These are phyloP conservation scores for Suillus discolor DNA, from an alignment of 768 basidiomycete genomes.

Conservation along the genomic window DNA sequence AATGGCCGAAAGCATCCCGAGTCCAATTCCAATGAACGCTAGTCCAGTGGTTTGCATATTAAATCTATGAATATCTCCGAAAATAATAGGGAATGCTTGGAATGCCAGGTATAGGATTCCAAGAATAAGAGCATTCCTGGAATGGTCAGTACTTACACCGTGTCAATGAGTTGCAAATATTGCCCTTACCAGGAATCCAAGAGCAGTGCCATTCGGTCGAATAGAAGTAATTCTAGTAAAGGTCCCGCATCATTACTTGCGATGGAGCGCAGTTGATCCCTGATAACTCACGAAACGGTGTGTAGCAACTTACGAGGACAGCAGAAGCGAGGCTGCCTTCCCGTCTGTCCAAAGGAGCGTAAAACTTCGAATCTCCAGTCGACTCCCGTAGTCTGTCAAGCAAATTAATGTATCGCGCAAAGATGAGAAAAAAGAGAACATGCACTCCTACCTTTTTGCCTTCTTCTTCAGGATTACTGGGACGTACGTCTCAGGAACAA, in stretches of 20 bases:
- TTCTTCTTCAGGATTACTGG: slow-evolving; percentile 64
- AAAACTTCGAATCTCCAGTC: slow-evolving; percentile 55
- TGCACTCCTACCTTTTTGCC: slow-evolving; percentile 47
- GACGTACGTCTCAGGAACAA: slow-evolving; percentile 73
- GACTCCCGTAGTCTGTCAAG: slow-evolving; percentile 50
- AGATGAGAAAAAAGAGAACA: background rate
- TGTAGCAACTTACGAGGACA: slow-evolving; percentile 61
- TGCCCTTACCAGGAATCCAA: slow-evolving; percentile 64
- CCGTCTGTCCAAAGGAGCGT: slow-evolving; percentile 59
- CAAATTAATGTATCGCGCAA: background rate
- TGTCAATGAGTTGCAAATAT: slow-evolving; percentile 5
- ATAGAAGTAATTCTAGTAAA: slow-evolving; percentile 55
- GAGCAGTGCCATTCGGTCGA: slow-evolving; percentile 74
- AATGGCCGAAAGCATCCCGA: slow-evolving; percentile 45
- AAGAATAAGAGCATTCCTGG: slow-evolving; percentile 42
- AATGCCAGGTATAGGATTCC: slow-evolving; percentile 51
- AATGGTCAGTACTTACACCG: background rate
- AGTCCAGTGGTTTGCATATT: slow-evolving; percentile 51
- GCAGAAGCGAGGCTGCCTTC: slow-evolving; percentile 47
- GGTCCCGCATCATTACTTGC: background rate
- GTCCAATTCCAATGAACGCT: slow-evolving; percentile 52
- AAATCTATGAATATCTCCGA: slow-evolving; percentile 51
- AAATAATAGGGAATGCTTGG: slow-evolving; percentile 62
- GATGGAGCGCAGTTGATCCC: background rate
- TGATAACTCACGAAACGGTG: slow-evolving; percentile 65